Evolutionary conservation across 345 rosid species (phyloP), one percentile per base, ranked within the genome.

Genomic region (Limnanthes douglasii): DNA sequence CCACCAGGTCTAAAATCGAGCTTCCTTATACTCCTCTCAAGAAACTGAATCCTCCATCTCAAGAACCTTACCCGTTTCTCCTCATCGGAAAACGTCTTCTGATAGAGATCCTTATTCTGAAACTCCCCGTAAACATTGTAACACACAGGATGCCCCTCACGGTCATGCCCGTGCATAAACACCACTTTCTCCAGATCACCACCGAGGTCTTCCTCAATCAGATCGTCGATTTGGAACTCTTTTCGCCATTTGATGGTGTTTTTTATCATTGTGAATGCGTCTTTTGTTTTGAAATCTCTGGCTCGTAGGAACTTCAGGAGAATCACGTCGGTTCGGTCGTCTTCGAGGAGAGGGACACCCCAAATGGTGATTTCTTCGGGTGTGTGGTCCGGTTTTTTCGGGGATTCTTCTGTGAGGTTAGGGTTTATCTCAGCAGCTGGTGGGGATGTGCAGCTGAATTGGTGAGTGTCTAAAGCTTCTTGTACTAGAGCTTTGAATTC

Each of bases 111-210:
- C 61, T 75, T 82, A 66, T 78, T 81, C 56, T 73, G 95, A 39
- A 86, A 86, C 66, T 78, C 97, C 2, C 95, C 97, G 19, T 68
- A 86, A 5, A 71, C 93, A 37, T 86, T 82, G 56, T 82, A 86
- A 35, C 97, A 86, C 17, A 82, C 80, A 0, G 97, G 78, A 24
- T 86, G 97, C 0, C 93, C 85, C 17, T 86, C 95, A 29, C 63
- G 61, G 16, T 82, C 97, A 8, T 60, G 53, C 48, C 95, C 93
- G 24, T 82, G 80, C 86, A 73, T 86, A 53, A 73, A 86, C 40
- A 86, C 95, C 11, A 76, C 86, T 41, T 82, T 86, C 23, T 86
- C 95, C 16, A 73, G 41, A 55, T 78, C 95, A 40, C 73, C 75
- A 2, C 93, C 97, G 0, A 82, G 69, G 15, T 86, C 80, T 34